Evolutionary conservation across 1,139 yeast species (phyloP).

Genomic region (Sugiyamaella xylanicola): DNA sequence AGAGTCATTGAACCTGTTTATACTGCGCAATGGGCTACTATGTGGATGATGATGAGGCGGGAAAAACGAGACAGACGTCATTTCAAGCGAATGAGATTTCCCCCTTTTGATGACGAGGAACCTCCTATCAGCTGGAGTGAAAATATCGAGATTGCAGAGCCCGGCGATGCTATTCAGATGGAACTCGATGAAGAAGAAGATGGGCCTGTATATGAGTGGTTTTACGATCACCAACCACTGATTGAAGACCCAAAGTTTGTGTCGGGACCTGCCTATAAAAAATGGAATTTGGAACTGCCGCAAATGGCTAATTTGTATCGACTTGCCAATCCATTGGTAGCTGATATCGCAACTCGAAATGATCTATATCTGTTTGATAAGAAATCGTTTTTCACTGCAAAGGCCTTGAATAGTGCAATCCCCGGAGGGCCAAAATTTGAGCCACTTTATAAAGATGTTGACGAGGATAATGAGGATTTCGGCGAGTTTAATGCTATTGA

Average conservation of each 20-base stretch:
- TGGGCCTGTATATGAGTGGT: conserved; percentile 65
- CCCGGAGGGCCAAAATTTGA: conserved; percentile 98
- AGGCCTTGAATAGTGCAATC: conserved; percentile 79
- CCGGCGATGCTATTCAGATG: conserved; percentile 66
- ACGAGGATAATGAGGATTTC: conserved; percentile 71
- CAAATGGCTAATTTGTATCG: conserved; percentile 69
- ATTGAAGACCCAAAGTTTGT: conserved; percentile 56
- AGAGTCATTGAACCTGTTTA: conserved; percentile 91
- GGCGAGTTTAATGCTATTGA: conserved; percentile 91
- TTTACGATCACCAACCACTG: conserved; percentile 77
- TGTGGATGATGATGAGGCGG: conserved; percentile 90
- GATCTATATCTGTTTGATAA: conserved; percentile 71
- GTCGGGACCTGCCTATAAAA: conserved; percentile 75
- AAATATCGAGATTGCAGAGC: conserved; percentile 71
- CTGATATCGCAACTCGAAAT: conserved; percentile 58
- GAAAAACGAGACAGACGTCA: conserved; percentile 90
- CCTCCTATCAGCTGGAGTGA: conserved; percentile 86
- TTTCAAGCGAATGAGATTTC: conserved; percentile 89
- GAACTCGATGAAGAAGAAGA: conserved; percentile 66
- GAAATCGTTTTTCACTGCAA: conserved; percentile 82
- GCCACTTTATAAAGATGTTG: conserved; percentile 71
- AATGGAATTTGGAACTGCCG: conserved; percentile 66
- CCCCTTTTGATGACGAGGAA: conserved; percentile 97
- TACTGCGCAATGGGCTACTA: conserved; percentile 92
- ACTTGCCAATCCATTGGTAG: conserved; percentile 67